A percentile compares a stretch with the other conserved stretches of the same genome.
These are phyloP conservation scores for Wilhelminamyces savonicus DNA, from an alignment of 805 yeast genomes.

Conservation along the genomic window DNA sequence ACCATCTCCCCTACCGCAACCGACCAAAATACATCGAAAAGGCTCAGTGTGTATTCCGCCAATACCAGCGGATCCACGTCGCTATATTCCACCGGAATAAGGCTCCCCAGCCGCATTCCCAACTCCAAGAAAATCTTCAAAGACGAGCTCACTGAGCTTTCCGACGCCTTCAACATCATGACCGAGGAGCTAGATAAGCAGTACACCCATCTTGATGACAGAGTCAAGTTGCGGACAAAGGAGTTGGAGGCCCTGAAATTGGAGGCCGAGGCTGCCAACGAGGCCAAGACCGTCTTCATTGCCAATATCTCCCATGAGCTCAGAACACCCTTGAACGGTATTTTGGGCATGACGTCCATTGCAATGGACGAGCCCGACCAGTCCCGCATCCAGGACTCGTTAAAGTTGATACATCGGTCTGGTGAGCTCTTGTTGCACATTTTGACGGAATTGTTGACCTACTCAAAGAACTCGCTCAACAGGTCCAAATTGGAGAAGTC, in stretches of 20 bases:
- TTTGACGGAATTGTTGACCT: conserved; percentile 83
- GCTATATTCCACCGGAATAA: conserved; percentile 30
- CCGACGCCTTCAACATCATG: conserved; percentile 89
- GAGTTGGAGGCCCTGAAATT: conserved; percentile 85
- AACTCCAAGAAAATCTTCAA: conserved; percentile 44
- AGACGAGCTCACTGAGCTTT: conserved; percentile 84
- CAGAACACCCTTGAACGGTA: conserved; percentile 94
- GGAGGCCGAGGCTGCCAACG: conserved; percentile 92
- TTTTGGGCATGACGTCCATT: conserved; percentile 90
- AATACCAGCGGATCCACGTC: conserved; percentile 32
- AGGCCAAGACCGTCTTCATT: conserved; percentile 89
- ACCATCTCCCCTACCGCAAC: not conserved
- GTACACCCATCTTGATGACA: conserved; percentile 77
- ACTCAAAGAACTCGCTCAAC: conserved; percentile 86
- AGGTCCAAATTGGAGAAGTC: conserved; percentile 77
- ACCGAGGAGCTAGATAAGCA: conserved; percentile 81
- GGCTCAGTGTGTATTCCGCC: conserved; percentile 22
- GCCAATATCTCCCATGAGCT: conserved; percentile 92
- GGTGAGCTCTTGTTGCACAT: conserved; percentile 89
- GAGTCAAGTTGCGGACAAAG: conserved; percentile 79
- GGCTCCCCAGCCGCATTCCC: conserved; percentile 32
- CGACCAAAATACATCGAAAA: conserved; percentile 1
- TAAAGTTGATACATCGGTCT: conserved; percentile 79
- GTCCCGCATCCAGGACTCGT: conserved; percentile 60
- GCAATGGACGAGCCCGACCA: conserved; percentile 82